A percentile compares a stretch with the other conserved stretches of the same genome.
phyloP scores from a whole-genome alignment of 805 yeast species.

The Kodamaea nitidulidarum region DNA sequence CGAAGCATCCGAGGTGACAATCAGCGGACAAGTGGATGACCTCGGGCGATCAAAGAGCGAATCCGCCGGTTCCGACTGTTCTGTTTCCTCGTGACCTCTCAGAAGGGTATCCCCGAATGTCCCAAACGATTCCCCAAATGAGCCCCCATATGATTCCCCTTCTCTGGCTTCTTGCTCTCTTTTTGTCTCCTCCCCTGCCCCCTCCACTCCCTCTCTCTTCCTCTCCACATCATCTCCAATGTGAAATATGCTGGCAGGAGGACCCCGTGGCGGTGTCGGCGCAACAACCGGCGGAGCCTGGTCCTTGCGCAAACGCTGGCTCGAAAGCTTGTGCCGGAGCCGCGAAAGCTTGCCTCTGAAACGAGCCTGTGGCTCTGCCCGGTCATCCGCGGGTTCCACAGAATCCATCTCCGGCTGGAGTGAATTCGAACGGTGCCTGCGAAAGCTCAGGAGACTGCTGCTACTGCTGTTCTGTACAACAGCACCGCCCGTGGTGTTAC shows the following conservation, averaged over 20 bases:
- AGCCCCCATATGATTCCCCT: too few species aligned
- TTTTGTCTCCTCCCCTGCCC: background rate
- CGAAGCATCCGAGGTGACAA: too few species aligned
- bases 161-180: background rate
- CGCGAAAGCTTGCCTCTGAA: conserved; percentile 20
- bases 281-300: conserved; percentile 1
- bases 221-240: conserved; percentile 8
- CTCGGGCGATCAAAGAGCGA: too few species aligned
- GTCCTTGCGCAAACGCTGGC: conserved; percentile 4
- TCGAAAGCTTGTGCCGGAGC: conserved; percentile 17
- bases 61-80: too few species aligned
- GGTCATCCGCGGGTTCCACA: too few species aligned
- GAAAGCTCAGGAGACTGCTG: conserved; percentile 7
- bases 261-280: background rate
- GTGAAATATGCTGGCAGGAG: background rate
- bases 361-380: conserved; percentile 18
- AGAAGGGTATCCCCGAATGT: too few species aligned
- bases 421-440: conserved; percentile 6
- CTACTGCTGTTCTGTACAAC: conserved; percentile 1
- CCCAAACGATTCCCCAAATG: too few species aligned
- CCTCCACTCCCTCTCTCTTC: conserved; percentile 6
- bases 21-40: too few species aligned
- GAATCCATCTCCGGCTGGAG: conserved; percentile 4
- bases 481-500: conserved; percentile 9
- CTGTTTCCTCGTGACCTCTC: too few species aligned